Evolutionary conservation across 106 monocot species (phyloP).

Genomic region (Vanilla planifolia): DNA sequence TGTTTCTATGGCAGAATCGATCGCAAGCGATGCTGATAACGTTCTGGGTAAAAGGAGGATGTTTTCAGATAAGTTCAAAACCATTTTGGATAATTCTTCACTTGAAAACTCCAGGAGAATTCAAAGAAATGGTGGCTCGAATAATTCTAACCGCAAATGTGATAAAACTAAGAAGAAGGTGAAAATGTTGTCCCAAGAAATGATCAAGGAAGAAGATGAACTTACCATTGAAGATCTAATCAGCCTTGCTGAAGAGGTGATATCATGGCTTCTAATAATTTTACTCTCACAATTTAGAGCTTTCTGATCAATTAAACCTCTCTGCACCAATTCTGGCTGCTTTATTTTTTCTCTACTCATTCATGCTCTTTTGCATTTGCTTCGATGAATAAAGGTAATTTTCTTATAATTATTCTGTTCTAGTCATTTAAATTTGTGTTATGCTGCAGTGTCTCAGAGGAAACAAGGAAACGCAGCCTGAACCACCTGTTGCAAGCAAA

Average conservation of each 20-base stretch:
- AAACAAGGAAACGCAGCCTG: constrained; percentile 19
- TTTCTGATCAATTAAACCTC: no score
- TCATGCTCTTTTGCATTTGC: no score
- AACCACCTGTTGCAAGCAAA: constrained; percentile 8
- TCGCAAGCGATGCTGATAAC: neutral
- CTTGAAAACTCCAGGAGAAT: constrained; percentile 10
- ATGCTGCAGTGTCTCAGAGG: constrained; percentile 5
- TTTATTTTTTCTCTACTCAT: no score
- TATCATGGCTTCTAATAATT: no score
- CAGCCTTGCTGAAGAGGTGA: constrained; percentile 62
- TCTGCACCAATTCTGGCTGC: no score
- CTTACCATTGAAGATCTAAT: constrained; percentile 59
- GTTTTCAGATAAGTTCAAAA: neutral
- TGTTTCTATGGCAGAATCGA: constrained; percentile 14
- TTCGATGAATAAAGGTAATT: no score
- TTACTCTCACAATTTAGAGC: no score
- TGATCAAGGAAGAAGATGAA: constrained; percentile 32
- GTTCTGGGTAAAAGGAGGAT: neutral
- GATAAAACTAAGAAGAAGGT: neutral
- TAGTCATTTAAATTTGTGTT: neutral
- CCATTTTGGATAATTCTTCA: neutral
- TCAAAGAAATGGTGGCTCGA: constrained; percentile 1
- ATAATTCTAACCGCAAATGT: neutral
- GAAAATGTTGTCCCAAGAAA: constrained; percentile 8
- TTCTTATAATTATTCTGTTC: no score